Evolutionary conservation across 176 grass and related monocot species (phyloP).

Genomic region (Cenchrus fungigraminus): DNA sequence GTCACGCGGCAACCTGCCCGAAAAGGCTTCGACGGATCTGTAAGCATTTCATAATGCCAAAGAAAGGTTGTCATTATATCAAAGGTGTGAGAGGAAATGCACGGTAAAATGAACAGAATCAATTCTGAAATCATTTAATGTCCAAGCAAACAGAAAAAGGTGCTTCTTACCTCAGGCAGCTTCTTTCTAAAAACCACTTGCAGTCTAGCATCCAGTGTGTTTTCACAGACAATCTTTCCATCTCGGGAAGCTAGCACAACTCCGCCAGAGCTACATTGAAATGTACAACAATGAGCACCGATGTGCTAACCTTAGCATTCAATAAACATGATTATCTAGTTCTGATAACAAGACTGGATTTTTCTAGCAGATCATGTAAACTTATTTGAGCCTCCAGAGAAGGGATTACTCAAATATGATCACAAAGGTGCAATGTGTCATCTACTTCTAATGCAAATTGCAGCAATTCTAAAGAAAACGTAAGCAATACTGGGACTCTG

Average conservation of each 20-base stretch:
- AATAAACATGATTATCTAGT: slow-evolving; percentile 5
- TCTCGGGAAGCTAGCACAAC: slow-evolving; percentile 82
- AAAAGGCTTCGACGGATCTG: slow-evolving; percentile 77
- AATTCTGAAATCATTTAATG: slow-evolving; percentile 2
- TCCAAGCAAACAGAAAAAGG: neutral
- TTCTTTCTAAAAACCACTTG: slow-evolving; percentile 85
- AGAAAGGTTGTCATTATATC: neutral
- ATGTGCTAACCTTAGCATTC: neutral
- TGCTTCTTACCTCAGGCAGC: slow-evolving; percentile 69
- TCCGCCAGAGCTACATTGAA: slow-evolving; percentile 70
- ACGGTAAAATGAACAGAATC: neutral
- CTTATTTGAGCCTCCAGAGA: neutral
- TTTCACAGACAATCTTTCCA: slow-evolving; percentile 90
- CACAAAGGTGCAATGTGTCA: neutral
- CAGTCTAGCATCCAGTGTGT: slow-evolving; percentile 91
- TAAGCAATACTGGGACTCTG: neutral
- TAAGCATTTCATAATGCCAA: slow-evolving; percentile 29
- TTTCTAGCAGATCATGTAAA: neutral
- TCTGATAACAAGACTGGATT: neutral
- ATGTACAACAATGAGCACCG: neutral
- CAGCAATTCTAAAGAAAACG: neutral
- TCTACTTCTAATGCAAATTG: neutral
- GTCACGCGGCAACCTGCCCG: slow-evolving; percentile 52
- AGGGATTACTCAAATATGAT: slow-evolving; percentile 6
- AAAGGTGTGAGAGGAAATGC: neutral